Evolutionary conservation across 495 filamentous ascomycete species (phyloP).

Genomic region (Xanthoparmelia taractica): DNA sequence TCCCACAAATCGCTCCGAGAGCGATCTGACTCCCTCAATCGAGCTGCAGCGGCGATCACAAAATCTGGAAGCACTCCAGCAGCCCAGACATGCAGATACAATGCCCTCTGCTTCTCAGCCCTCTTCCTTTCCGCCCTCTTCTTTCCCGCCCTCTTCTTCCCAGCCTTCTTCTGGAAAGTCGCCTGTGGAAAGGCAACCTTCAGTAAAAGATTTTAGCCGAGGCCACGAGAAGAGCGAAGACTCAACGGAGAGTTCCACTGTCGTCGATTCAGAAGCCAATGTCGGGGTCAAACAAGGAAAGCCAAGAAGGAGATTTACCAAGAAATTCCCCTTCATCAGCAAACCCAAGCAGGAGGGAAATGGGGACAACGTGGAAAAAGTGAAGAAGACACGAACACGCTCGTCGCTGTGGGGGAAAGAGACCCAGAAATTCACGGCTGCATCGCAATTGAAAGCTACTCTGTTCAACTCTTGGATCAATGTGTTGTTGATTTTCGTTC

Average conservation of each 20-base stretch:
- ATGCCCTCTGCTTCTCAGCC: constrained; percentile 19
- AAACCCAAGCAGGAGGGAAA: not conserved
- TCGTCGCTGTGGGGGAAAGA: constrained; percentile 29
- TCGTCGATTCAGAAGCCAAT: constrained; percentile 1
- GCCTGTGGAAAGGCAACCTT: not conserved
- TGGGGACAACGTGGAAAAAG: not conserved
- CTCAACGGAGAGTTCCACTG: constrained; percentile 11
- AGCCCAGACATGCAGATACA: constrained; percentile 23
- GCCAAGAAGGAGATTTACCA: constrained; percentile 1
- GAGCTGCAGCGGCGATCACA: constrained; percentile 10
- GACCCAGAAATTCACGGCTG: constrained; percentile 52
- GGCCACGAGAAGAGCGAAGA: constrained; percentile 20
- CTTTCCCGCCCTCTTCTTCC: constrained; percentile 2
- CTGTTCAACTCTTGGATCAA: constrained; percentile 81
- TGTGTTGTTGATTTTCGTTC: constrained; percentile 67
- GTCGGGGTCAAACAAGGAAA: constrained; percentile 10
- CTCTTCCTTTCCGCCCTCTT: constrained; percentile 13
- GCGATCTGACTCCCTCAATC: constrained; percentile 2
- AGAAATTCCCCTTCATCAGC: not conserved
- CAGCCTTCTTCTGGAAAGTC: constrained; percentile 8
- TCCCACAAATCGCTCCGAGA: constrained; percentile 20
- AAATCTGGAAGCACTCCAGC: constrained; percentile 1
- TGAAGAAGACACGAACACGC: constrained; percentile 26
- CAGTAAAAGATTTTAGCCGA: constrained; percentile 11
- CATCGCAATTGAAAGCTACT: constrained; percentile 61